A percentile compares a stretch with the other conserved stretches of the same genome.
Conservation (phyloP, 1,139 yeast genomes). For the Diutina siamensis region DNA sequence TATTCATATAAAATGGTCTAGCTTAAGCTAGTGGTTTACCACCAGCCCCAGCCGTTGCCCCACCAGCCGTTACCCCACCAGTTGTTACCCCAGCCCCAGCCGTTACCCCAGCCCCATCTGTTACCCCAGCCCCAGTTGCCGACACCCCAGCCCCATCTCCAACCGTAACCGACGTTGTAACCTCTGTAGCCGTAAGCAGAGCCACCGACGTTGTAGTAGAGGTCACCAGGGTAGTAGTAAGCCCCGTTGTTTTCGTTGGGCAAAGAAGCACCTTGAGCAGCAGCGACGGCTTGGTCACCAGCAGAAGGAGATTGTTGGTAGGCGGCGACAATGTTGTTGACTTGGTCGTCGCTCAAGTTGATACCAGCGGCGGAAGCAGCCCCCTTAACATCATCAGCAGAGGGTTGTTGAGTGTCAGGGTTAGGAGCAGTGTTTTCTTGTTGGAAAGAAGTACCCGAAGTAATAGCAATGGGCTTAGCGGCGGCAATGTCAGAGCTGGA, state of each 20-base stretch:
- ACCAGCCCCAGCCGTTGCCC: not conserved
- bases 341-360: not conserved
- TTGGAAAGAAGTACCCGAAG: not conserved
- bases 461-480: not conserved
- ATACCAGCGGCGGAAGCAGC: not conserved
- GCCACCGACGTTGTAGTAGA: not conserved
- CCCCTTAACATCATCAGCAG: not conserved
- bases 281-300: constrained; percentile 5
- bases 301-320: constrained; percentile 1
- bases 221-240: not conserved
- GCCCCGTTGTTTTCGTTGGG: constrained; percentile 1
- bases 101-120: not conserved
- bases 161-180: not conserved
- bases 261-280: not conserved
- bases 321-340: not conserved
- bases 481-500: not conserved
- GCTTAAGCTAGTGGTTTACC: not conserved
- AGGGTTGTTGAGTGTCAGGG: not conserved
- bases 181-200: not conserved
- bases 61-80: not conserved
- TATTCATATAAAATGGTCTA: not conserved
- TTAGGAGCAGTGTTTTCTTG: not conserved
- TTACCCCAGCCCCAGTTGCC: not conserved
- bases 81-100: not conserved
- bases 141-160: constrained; percentile 4